A percentile compares a stretch with the other conserved stretches of the same genome.
Evolutionary conservation across 495 filamentous ascomycete genomes (phyloP).

Genomic region (Trichoderma erinaceum): DNA sequence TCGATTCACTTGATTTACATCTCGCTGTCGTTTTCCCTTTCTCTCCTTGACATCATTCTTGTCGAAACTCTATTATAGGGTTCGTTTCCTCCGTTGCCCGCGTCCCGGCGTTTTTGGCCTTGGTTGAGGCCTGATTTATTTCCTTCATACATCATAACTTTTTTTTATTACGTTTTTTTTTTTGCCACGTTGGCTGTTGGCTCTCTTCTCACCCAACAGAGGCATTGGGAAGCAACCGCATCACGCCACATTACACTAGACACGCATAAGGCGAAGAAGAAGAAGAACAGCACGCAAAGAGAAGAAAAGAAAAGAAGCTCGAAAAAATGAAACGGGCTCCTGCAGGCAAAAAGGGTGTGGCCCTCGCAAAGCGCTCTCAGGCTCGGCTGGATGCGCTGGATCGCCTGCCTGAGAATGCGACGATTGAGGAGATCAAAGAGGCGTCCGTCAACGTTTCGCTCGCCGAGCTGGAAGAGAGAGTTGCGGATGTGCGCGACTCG

Average conservation of each 20-base stretch:
- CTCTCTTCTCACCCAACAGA: background rate
- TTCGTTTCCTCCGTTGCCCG: background rate
- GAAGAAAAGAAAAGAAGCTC: background rate
- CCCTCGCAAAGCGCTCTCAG: conserved; percentile 6
- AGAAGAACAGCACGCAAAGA: background rate
- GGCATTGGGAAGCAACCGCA: background rate
- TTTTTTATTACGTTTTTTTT: background rate
- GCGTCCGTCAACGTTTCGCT: conserved; percentile 28
- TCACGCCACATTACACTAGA: conserved; percentile 2
- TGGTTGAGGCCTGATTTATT: background rate
- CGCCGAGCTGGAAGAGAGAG: conserved; percentile 50
- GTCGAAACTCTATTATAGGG: background rate
- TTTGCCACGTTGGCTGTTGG: background rate
- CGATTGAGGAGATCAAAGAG: conserved; percentile 30
- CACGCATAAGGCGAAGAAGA: background rate
- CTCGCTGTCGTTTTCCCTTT: conserved; percentile 2
- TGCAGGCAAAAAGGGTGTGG: conserved; percentile 3
- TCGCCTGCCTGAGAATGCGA: conserved; percentile 7
- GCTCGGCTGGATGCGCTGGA: conserved; percentile 2
- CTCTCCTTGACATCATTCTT: background rate
- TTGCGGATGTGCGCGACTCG: conserved; percentile 55
- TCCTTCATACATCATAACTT: background rate
- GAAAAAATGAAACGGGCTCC: conserved; percentile 6
- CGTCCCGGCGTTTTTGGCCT: too few species aligned
- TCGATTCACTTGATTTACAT: conserved; percentile 10